Percentiles rank a stretch among this genome's conserved stretches.
Conservation (phyloP, 352 stramenopile genomes). For the Globisporangium sylvaticum region DNA sequence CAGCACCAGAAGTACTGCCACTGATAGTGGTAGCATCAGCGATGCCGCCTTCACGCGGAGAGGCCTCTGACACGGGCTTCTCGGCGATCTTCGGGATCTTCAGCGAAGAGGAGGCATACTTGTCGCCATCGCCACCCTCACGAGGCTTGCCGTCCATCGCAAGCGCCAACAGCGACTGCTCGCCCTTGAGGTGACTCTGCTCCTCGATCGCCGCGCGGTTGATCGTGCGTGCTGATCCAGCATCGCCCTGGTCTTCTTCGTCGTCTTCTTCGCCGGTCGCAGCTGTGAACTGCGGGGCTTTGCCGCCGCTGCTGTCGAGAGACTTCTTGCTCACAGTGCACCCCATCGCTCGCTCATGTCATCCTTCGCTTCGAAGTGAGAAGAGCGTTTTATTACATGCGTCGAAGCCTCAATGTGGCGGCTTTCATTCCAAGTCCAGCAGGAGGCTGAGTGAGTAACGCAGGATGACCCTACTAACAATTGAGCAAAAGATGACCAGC, state of each 20-base stretch:
- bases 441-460: neutral
- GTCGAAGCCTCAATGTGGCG: neutral
- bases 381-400: neutral
- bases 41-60: neutral
- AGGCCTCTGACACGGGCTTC: neutral
- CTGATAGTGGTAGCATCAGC: neutral
- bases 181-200: constrained; percentile 13
- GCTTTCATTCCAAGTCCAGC: neutral
- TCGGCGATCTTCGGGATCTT: neutral
- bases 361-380: neutral
- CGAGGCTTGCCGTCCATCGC: constrained; percentile 3
- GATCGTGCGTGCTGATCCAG: neutral
- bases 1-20: neutral
- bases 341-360: constrained; percentile 9
- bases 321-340: constrained; percentile 12
- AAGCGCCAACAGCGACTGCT: constrained; percentile 16
- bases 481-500: neutral
- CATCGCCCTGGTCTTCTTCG: neutral
- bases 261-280: neutral
- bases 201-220: constrained; percentile 12
- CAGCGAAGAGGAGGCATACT: neutral
- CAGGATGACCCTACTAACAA: neutral
- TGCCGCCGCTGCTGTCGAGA: too few species aligned
- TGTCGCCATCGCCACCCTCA: neutral
- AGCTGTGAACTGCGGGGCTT: neutral